phyloP scores from a whole-genome alignment of 2,329 filamentous ascomycete genomes.

The Ciborinia camelliae region DNA sequence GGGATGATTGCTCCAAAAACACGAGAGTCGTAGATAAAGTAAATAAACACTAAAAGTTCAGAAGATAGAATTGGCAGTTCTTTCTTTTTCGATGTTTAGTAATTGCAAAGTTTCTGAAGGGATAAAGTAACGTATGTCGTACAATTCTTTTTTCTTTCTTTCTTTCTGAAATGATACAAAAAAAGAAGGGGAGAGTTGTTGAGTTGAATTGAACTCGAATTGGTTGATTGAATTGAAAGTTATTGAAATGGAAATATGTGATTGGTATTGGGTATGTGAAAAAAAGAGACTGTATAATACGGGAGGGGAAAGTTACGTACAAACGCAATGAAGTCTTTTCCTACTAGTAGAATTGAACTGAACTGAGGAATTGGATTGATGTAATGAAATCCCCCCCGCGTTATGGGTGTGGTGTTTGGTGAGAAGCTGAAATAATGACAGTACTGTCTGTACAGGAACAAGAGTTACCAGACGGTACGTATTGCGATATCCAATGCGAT shows the following conservation, averaged over 20 bases:
- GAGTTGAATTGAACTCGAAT: background rate
- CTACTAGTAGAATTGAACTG: no score
- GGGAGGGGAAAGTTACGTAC: background rate
- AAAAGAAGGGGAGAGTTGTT: background rate
- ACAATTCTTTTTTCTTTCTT: background rate
- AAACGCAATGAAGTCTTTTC: background rate
- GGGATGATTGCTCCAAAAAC: background rate
- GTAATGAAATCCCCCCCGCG: background rate
- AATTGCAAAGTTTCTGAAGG: background rate
- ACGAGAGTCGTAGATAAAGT: background rate
- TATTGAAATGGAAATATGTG: no score
- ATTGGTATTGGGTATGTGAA: background rate
- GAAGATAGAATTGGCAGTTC: conserved; percentile 6
- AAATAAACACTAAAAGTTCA: conserved; percentile 7
- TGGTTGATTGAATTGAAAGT: background rate
- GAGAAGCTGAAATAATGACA: background rate
- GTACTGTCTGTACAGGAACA: no score
- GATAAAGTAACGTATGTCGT: background rate
- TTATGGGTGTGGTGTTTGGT: background rate
- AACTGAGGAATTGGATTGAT: background rate
- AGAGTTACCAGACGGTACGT: no score
- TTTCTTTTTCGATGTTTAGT: conserved; percentile 12
- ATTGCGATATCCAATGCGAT: no score
- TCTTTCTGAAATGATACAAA: background rate
- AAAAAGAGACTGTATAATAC: background rate